Evolutionary conservation across 1,284 basidiomycete genomes (phyloP).

Genomic region (Flammula alnicola): DNA sequence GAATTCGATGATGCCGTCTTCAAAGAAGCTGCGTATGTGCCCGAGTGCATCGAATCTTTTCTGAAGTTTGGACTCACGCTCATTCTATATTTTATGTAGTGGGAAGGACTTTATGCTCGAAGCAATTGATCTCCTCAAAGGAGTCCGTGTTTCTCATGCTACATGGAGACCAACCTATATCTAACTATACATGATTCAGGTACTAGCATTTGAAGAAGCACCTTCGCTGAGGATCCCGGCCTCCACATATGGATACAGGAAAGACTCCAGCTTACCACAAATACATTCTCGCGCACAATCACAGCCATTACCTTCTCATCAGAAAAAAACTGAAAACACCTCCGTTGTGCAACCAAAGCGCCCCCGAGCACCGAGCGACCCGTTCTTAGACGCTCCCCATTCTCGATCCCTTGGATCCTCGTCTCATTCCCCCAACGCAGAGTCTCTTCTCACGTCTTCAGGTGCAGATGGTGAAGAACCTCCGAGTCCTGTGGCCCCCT

Average conservation of each 20-base stretch:
- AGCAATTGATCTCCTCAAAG: slow-evolving; percentile 81
- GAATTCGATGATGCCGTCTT: slow-evolving; percentile 84
- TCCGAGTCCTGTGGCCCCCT: slow-evolving; percentile 37
- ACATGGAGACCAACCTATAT: slow-evolving; percentile 18
- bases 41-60: slow-evolving; percentile 11
- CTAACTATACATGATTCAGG: slow-evolving; percentile 40
- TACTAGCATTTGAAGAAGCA: slow-evolving; percentile 69
- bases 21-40: slow-evolving; percentile 79
- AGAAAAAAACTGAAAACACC: slow-evolving; percentile 39
- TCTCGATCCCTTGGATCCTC: slow-evolving; percentile 54
- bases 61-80: slow-evolving; percentile 14
- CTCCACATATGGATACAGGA: slow-evolving; percentile 37
- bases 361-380: slow-evolving; percentile 75
- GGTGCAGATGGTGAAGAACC: slow-evolving; percentile 46
- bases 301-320: slow-evolving; percentile 51
- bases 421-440: slow-evolving; percentile 56
- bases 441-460: slow-evolving; percentile 30
- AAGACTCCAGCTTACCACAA: slow-evolving; percentile 42
- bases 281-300: slow-evolving; percentile 58
- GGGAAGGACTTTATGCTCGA: slow-evolving; percentile 86
- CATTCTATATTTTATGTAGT: slow-evolving; percentile 40
- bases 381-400: slow-evolving; percentile 74
- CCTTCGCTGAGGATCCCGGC: slow-evolving; percentile 47
- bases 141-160: slow-evolving; percentile 52
- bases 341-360: slow-evolving; percentile 58